Evolutionary conservation across 2,329 filamentous ascomycete genomes (phyloP).

Genomic region (Clarireedia homoeocarpa): DNA sequence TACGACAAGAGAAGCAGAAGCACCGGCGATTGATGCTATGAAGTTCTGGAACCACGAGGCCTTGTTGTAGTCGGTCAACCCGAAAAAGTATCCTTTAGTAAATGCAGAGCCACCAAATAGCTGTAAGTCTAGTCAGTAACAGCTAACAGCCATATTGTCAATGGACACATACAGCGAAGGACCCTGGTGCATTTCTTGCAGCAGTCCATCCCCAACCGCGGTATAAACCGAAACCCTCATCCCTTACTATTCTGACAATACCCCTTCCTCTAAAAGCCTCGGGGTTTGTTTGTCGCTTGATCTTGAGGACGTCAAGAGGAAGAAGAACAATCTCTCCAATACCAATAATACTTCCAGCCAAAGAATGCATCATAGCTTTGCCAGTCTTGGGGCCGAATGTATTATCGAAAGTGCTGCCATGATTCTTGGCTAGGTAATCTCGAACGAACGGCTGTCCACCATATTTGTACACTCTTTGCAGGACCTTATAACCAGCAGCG

Average conservation of each 20-base stretch:
- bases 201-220: constrained; percentile 97
- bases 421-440: constrained; percentile 76
- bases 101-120: constrained; percentile 97
- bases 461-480: constrained; percentile 98
- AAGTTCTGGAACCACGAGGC: constrained; percentile 96
- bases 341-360: constrained; percentile 89
- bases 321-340: constrained; percentile 96
- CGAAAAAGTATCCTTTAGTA: constrained; percentile 93
- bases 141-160: constrained; percentile 14
- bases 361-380: constrained; percentile 97
- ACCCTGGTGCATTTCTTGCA: constrained; percentile 91
- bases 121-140: constrained; percentile 35
- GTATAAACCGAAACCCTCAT: constrained; percentile 94
- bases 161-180: constrained; percentile 71
- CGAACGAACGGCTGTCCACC: constrained; percentile 92
- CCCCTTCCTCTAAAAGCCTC: constrained; percentile 95
- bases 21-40: constrained; percentile 88
- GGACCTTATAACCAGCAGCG: constrained; percentile 93
- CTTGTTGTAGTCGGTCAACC: constrained; percentile 88
- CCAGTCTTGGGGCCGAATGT: constrained; percentile 94
- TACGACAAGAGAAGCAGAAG: constrained; percentile 88
- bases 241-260: constrained; percentile 77
- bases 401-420: constrained; percentile 75
- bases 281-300: constrained; percentile 98
- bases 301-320: constrained; percentile 95